A percentile compares a stretch with the other conserved stretches of the same genome.
Conservation (phyloP, 352 stramenopile genomes). For the Globisporangium okanoganense region DNA sequence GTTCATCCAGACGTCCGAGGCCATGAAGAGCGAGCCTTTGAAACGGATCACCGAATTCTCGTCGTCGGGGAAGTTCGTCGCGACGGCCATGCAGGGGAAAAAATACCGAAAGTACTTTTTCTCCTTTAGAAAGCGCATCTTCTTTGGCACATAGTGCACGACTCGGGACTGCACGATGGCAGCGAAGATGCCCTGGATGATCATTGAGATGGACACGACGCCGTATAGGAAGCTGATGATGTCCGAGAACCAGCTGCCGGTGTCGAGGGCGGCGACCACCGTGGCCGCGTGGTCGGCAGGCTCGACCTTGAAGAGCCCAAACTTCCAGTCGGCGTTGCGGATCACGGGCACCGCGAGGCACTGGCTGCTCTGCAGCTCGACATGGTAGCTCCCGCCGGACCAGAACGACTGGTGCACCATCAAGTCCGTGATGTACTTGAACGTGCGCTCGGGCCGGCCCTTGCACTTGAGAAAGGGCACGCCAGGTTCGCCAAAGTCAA, state of each 20-base stretch:
- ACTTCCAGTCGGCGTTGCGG: slow-evolving; percentile 34
- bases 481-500: slow-evolving; percentile 39
- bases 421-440: slow-evolving; percentile 58
- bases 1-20: slow-evolving; percentile 64
- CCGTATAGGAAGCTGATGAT: slow-evolving; percentile 40
- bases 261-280: slow-evolving; percentile 41
- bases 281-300: slow-evolving; percentile 32
- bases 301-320: slow-evolving; percentile 43
- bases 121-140: slow-evolving; percentile 52
- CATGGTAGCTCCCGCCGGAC: slow-evolving; percentile 41
- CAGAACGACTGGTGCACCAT: slow-evolving; percentile 57
- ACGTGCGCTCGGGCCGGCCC: slow-evolving; percentile 30
- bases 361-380: slow-evolving; percentile 56
- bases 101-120: slow-evolving; percentile 36
- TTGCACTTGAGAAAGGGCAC: slow-evolving; percentile 48
- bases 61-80: slow-evolving; percentile 30
- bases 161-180: slow-evolving; percentile 31
- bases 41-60: slow-evolving; percentile 40
- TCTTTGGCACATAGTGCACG: slow-evolving; percentile 40
- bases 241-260: slow-evolving; percentile 33
- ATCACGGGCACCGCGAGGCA: slow-evolving; percentile 40
- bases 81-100: slow-evolving; percentile 18
- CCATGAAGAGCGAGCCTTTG: slow-evolving; percentile 47
- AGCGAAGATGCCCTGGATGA: slow-evolving; percentile 45
- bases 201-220: slow-evolving; percentile 44